Evolutionary conservation across 305 asterid genomes (phyloP).

Genomic region (Plantago coronopus): DNA sequence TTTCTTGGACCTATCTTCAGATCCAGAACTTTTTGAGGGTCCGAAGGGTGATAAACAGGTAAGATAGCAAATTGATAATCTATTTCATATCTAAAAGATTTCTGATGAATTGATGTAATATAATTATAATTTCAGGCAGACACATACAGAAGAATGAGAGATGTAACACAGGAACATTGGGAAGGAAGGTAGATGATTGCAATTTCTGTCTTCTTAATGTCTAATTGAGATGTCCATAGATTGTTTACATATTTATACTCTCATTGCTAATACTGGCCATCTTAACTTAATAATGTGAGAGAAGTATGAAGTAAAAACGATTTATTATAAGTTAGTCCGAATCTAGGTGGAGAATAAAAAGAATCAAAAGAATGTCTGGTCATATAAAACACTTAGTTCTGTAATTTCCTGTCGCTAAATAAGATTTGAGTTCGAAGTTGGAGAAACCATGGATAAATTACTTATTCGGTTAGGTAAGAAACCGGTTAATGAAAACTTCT

Average conservation of each 20-base stretch:
- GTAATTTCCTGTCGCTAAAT: no score
- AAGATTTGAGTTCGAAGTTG: no score
- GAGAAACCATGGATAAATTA: neutral
- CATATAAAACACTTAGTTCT: no score
- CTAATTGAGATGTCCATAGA: neutral
- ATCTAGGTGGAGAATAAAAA: no score
- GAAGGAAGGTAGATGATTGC: conserved; percentile 72
- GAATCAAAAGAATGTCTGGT: no score
- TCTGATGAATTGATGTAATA: conserved; percentile 17
- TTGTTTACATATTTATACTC: neutral
- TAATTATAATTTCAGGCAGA: conserved; percentile 59
- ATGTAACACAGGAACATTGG: conserved; percentile 81
- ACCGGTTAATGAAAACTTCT: neutral
- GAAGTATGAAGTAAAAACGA: no score
- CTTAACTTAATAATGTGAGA: no score
- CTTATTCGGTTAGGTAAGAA: no score
- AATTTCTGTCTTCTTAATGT: conserved; percentile 8
- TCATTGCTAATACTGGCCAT: conserved; percentile 1
- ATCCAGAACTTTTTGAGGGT: conserved; percentile 88
- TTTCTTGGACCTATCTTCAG: conserved; percentile 81
- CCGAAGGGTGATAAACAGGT: conserved; percentile 84
- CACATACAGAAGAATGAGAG: conserved; percentile 88
- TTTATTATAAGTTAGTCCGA: no score
- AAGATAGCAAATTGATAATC: conserved; percentile 20
- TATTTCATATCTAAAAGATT: conserved; percentile 10